Conservation (phyloP, 805 yeast species). For the Starmera quercuum region DNA sequence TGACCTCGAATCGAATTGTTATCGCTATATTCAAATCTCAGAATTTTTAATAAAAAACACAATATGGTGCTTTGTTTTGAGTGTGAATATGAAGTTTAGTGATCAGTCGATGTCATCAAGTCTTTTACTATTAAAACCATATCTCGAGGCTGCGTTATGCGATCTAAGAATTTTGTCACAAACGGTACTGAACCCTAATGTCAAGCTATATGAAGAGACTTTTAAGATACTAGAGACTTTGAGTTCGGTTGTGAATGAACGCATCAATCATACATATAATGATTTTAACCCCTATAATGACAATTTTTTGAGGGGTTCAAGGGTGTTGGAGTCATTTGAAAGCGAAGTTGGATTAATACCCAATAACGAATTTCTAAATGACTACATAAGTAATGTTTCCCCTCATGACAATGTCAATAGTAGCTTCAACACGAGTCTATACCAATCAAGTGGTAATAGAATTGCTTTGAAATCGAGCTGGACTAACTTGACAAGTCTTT, state of each 20-base stretch:
- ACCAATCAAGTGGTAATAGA: no score
- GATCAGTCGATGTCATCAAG: background rate
- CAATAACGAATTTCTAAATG: conserved; percentile 15
- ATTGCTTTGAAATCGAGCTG: background rate
- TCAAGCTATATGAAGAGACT: conserved; percentile 6
- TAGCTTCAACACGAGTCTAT: background rate
- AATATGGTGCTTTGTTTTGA: conserved; percentile 6
- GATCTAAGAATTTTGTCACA: background rate
- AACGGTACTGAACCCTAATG: background rate
- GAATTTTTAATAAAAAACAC: conserved; percentile 9
- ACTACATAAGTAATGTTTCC: conserved; percentile 9
- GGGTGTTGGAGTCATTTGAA: conserved; percentile 11
- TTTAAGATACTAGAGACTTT: conserved; percentile 1
- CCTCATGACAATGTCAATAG: conserved; percentile 4
- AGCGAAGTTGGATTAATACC: conserved; percentile 14
- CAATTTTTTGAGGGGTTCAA: conserved; percentile 8
- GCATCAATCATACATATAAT: background rate
- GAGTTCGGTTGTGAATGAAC: background rate
- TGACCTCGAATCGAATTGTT: background rate
- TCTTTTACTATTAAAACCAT: background rate
- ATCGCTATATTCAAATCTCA: conserved; percentile 8
- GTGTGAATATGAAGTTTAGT: background rate
- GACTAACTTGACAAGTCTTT: background rate
- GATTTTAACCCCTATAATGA: background rate
- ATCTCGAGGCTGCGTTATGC: background rate